Evolutionary conservation across 164 flowering plant species (phyloP).

Genomic region (Stephania cephalantha): DNA sequence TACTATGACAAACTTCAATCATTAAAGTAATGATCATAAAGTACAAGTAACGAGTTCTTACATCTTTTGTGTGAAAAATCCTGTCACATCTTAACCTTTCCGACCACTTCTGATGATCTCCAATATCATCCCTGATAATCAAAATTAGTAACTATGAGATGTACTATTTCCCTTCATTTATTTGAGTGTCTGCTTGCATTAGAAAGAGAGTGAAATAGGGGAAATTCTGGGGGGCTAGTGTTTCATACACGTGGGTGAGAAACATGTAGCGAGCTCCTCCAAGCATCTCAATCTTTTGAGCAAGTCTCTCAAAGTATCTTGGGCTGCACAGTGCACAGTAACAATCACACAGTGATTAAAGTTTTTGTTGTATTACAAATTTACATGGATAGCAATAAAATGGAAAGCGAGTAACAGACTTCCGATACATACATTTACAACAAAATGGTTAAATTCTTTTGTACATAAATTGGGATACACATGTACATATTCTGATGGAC

Average conservation of each 20-base stretch:
- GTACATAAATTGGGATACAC: too few species aligned
- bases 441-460: too few species aligned
- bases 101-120: slow-evolving; percentile 57
- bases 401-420: too few species aligned
- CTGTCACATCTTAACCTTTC: slow-evolving; percentile 38
- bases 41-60: slow-evolving; percentile 11
- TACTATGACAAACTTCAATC: background rate
- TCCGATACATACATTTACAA: too few species aligned
- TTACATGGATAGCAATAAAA: background rate
- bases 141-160: slow-evolving; percentile 8
- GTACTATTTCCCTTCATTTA: background rate
- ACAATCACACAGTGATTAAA: background rate
- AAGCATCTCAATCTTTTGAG: slow-evolving; percentile 37
- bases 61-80: slow-evolving; percentile 43
- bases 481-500: too few species aligned
- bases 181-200: background rate
- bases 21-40: slow-evolving; percentile 1
- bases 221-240: background rate
- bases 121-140: slow-evolving; percentile 51
- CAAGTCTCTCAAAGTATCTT: slow-evolving; percentile 39
- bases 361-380: background rate
- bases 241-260: slow-evolving; percentile 49
- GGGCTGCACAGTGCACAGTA: slow-evolving; percentile 45
- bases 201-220: background rate
- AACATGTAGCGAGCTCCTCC: slow-evolving; percentile 67